Base-by-base conservation (phyloP, 169 alveolate genomes). In the Eimeria zaria region DNA sequence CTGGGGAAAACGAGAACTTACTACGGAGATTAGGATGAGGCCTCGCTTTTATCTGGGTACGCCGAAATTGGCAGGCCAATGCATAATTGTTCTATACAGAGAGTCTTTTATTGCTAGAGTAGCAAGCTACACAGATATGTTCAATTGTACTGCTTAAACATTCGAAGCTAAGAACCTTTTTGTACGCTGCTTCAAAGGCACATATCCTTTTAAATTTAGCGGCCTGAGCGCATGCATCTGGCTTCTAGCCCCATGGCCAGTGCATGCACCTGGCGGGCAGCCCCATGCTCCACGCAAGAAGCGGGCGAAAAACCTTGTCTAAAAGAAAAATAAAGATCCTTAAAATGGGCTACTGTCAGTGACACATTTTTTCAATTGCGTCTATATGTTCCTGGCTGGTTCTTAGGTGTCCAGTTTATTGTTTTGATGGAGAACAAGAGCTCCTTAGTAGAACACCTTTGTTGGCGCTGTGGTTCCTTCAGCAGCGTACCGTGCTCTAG, bases 201-300 rank as follows among this genome's bases (percentile, higher is more conserved):
- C 33, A 39, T 39, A 7, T 9, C 33, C 22, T 36, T 36, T 39
- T 12, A 16, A 39, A 30, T 73, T 73, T 12, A 73, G 16, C 20
- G 53, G n/a, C 81, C 16, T 39, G 55, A 73, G n/a, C 33, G 83
- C 83, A 73, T 73, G 83, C 83, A 73, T 73, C 53, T 73, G 83
- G 64, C 64, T 78, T 51, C 67, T 46, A 78, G 88, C 64, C 88
- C 88, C 88, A 78, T 78, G 67, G 30, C 39, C 88, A 51, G 67
- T 78, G 88, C 88, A 78, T 78, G 88, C 88, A 78, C 48, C 88
- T 78, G 88, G 67, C 88, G 88, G 88, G 88, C 88, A 78, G 88
- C 88, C 88, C 88, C 88, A 78, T 46, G 67, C 27, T 78, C 41
- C 88, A 46, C 30, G 33, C 83, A 73, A 39, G 81, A 67, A 67